Conservation (phyloP, 2,329 filamentous ascomycete species). For the Aspergillus texensis region DNA sequence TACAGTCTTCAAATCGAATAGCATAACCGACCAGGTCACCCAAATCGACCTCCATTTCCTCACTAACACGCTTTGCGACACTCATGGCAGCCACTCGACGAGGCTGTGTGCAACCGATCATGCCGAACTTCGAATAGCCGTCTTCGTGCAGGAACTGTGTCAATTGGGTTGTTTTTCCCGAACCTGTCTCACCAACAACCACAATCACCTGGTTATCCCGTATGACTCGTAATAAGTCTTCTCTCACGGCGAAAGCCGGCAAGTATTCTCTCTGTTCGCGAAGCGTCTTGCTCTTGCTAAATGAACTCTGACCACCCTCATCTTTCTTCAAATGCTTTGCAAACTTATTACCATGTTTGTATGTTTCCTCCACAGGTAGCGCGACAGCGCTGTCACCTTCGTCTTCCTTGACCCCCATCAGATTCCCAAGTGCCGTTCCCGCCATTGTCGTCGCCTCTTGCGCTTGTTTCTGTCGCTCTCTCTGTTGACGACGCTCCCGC, state of each 20-base stretch:
- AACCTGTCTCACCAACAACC: constrained; percentile 95
- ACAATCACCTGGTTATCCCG: constrained; percentile 96
- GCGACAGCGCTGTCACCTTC: constrained; percentile 84
- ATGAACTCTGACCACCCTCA: constrained; percentile 79
- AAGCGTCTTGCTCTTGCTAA: constrained; percentile 89
- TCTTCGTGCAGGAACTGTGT: constrained; percentile 97
- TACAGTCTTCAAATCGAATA: constrained; percentile 98
- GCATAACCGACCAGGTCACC: constrained; percentile 91
- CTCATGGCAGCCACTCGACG: constrained; percentile 98
- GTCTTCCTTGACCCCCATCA: constrained; percentile 94
- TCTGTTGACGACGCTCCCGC: constrained; percentile 85
- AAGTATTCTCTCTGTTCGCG: constrained; percentile 90
- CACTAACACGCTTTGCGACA: constrained; percentile 94
- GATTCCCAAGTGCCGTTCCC: constrained; percentile 87
- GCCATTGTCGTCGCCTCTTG: constrained; percentile 92
- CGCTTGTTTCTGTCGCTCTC: constrained; percentile 90
- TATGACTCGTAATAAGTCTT: constrained; percentile 88
- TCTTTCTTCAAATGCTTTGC: constrained; percentile 86
- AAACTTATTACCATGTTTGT: constrained; percentile 74
- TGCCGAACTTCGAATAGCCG: constrained; percentile 81
- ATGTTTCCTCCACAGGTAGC: constrained; percentile 71
- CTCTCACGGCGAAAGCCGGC: constrained; percentile 92
- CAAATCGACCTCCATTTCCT: constrained; percentile 95
- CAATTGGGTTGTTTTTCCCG: constrained; percentile 95
- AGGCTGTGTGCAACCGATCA: constrained; percentile 96